A percentile compares a stretch with the other conserved stretches of the same genome.
phyloP scores from a whole-genome alignment of 768 basidiomycete species.

The Gloeostereum incarnatum region DNA sequence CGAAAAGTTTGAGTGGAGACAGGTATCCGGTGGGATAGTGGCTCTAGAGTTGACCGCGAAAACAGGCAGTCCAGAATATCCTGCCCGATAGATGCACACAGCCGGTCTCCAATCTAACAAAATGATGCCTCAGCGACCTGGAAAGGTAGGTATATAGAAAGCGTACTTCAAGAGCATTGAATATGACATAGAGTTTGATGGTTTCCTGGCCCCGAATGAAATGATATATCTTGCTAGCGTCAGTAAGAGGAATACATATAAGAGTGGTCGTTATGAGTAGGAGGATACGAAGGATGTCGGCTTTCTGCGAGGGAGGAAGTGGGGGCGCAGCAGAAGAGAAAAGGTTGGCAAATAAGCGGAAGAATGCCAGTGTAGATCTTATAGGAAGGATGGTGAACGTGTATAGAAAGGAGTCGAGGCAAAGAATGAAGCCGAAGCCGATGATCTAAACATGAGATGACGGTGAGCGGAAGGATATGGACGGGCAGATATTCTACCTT shows the following conservation, averaged over 20 bases:
- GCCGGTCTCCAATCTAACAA: conserved; percentile 80
- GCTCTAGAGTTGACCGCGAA: conserved; percentile 82
- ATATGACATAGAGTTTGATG: conserved; percentile 98
- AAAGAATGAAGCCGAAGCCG: conserved; percentile 85
- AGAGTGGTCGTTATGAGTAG: conserved; percentile 67
- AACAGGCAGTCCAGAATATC: conserved; percentile 96
- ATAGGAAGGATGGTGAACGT: conserved; percentile 97
- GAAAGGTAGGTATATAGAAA: background rate
- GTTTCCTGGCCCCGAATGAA: conserved; percentile 96
- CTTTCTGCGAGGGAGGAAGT: conserved; percentile 84
- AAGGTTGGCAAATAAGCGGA: conserved; percentile 42
- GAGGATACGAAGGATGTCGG: conserved; percentile 78
- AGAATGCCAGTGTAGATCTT: conserved; percentile 60
- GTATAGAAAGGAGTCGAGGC: conserved; percentile 95
- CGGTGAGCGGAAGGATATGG: conserved; percentile 5
- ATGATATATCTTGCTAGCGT: conserved; percentile 97
- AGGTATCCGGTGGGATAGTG: conserved; percentile 51
- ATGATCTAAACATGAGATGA: conserved; percentile 57
- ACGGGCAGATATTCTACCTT: conserved; percentile 45
- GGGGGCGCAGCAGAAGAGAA: conserved; percentile 40
- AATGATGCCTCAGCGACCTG: conserved; percentile 5
- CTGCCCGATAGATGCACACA: conserved; percentile 95
- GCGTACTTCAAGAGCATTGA: conserved; percentile 92
- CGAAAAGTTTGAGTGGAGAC: conserved; percentile 61
- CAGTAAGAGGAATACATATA: conserved; percentile 75